Conservation (phyloP, 2,329 filamentous ascomycete genomes). For the Colletotrichum viniferum region DNA sequence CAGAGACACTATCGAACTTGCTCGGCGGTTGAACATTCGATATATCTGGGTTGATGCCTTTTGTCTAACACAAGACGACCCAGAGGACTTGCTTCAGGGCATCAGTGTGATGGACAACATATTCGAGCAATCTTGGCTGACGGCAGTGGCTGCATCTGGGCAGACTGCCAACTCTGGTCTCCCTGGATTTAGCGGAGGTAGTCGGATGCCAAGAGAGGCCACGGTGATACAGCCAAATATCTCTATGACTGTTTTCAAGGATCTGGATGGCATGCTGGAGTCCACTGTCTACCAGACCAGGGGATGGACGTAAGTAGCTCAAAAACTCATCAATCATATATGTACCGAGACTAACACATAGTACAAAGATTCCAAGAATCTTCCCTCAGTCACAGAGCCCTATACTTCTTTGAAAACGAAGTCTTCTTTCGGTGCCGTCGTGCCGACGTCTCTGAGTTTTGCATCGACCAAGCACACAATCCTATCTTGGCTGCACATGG, state of each 20-base stretch:
- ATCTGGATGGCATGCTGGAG: not conserved
- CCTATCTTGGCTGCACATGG: not conserved
- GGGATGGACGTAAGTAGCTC: not conserved
- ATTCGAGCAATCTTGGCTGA: not conserved
- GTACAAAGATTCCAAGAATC: not conserved
- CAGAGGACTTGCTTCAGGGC: not conserved
- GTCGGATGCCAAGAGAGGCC: not conserved
- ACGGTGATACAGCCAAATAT: not conserved
- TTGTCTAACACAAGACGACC: slow-evolving; percentile 19
- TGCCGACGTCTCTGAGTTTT: not conserved
- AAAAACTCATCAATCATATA: not conserved
- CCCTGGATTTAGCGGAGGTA: not conserved
- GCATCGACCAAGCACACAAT: not conserved
- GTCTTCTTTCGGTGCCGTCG: not conserved
- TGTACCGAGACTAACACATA: not conserved
- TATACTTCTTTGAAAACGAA: not conserved
- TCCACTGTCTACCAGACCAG: not conserved
- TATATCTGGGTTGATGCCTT: slow-evolving; percentile 21
- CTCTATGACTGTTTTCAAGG: not conserved
- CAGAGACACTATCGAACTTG: slow-evolving; percentile 16
- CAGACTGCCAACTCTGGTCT: not conserved
- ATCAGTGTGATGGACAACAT: not conserved
- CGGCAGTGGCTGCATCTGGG: not conserved
- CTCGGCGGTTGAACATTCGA: not conserved
- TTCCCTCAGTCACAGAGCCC: not conserved